Evolutionary conservation across 2,329 filamentous ascomycete genomes (phyloP).

Genomic region (Phyllosticta paracitricarpa): DNA sequence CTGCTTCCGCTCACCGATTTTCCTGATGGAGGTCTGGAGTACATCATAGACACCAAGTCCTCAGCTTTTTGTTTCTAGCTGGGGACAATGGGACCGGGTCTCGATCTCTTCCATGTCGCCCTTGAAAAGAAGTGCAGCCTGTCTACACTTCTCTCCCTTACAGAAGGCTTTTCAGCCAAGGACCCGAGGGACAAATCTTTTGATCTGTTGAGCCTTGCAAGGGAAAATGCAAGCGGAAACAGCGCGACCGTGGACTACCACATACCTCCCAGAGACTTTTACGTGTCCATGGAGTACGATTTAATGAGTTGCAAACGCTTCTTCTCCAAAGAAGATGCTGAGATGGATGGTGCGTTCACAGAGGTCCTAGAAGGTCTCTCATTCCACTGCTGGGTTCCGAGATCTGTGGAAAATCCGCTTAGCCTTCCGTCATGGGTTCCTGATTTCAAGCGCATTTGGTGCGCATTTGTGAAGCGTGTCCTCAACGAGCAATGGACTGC

Average conservation of each 20-base stretch:
- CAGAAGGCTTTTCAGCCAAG: not conserved
- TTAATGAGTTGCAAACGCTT: not conserved
- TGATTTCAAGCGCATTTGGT: not conserved
- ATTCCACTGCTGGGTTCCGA: not conserved
- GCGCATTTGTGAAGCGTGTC: not conserved
- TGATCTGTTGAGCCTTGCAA: not conserved
- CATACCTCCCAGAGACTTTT: not conserved
- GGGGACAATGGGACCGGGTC: no score
- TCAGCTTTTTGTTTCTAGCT: no score
- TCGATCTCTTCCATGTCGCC: no score
- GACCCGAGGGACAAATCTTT: constrained; percentile 4
- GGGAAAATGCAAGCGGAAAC: not conserved
- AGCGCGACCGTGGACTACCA: not conserved
- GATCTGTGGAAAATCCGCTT: not conserved
- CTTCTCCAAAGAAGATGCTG: not conserved
- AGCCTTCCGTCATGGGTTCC: not conserved
- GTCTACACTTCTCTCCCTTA: not conserved
- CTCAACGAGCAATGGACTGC: not conserved
- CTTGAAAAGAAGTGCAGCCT: not conserved
- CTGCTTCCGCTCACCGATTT: no score
- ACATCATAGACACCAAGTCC: no score
- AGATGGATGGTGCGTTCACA: not conserved
- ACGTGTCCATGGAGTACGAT: not conserved
- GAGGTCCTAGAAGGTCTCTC: not conserved
- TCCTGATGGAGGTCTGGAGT: no score